Conservation (phyloP, 208 protist genomes). For the Trypanosoma platydactyli region DNA sequence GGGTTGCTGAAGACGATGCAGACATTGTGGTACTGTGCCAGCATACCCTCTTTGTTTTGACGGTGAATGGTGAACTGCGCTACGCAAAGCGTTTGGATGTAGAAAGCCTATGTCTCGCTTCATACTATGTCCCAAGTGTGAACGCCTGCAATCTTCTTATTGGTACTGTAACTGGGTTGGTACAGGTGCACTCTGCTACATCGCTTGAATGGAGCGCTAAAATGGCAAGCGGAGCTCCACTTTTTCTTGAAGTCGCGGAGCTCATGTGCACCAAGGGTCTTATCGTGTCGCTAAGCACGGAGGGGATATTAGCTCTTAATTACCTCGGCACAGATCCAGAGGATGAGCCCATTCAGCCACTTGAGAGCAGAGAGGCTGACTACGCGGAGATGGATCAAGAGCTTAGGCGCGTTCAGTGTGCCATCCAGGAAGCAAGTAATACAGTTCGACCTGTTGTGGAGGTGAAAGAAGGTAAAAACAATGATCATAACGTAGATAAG, state of each 20-base stretch:
- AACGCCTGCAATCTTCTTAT: conserved; percentile 84
- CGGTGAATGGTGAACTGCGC: conserved; percentile 41
- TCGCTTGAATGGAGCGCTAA: conserved; percentile 89
- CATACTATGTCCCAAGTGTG: conserved; percentile 58
- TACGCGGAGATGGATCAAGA: conserved; percentile 89
- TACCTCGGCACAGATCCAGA: conserved; percentile 95
- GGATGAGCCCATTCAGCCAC: conserved; percentile 56
- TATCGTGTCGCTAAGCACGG: conserved; percentile 68
- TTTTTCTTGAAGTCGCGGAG: conserved; percentile 54
- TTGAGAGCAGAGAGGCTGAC: conserved; percentile 71
- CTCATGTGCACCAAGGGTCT: conserved; percentile 77
- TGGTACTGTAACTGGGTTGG: conserved; percentile 54
- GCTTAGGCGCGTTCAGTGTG: conserved; percentile 60
- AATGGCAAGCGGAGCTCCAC: conserved; percentile 40
- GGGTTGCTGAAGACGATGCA: conserved; percentile 34
- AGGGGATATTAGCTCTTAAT: conserved; percentile 67
- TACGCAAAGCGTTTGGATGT: conserved; percentile 76
- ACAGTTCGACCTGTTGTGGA: not conserved
- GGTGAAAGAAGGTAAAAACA: conserved; percentile 11
- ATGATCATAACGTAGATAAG: conserved; percentile 18
- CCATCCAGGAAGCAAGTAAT: conserved; percentile 50
- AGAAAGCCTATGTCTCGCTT: conserved; percentile 47
- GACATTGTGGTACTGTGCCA: conserved; percentile 87
- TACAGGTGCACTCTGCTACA: conserved; percentile 85
- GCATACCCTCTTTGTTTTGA: conserved; percentile 71